These are phyloP conservation scores for Colletotrichum filicis DNA, from an alignment of 2,329 filamentous ascomycete species.

Conservation along the genomic window DNA sequence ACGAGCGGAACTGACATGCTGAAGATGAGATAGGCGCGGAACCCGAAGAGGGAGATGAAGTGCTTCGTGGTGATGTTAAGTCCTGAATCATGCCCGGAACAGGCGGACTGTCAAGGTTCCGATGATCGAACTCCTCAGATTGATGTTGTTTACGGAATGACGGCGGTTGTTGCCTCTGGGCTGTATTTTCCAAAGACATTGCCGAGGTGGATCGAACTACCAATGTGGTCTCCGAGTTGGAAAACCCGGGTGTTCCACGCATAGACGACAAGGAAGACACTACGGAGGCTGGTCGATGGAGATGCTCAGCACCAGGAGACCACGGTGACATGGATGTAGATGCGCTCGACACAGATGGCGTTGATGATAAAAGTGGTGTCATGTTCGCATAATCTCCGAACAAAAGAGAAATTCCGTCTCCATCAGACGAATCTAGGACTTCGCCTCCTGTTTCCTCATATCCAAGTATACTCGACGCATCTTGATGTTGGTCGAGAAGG, in stretches of 20 bases:
- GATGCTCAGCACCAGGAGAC: neutral
- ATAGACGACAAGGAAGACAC: neutral
- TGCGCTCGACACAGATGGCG: neutral
- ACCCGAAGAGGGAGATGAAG: neutral
- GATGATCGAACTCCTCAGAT: neutral
- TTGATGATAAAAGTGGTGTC: neutral
- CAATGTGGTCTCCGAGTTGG: neutral
- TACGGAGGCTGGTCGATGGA: neutral
- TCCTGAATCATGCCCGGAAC: neutral
- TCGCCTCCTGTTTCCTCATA: neutral
- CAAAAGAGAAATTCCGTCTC: neutral
- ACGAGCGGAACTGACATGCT: neutral
- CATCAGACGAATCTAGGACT: neutral
- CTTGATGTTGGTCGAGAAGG: neutral
- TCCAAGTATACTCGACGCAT: no score
- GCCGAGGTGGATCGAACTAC: neutral
- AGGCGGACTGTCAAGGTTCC: neutral
- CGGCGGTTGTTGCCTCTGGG: neutral
- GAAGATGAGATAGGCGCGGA: neutral
- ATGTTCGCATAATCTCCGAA: neutral
- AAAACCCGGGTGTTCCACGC: no score
- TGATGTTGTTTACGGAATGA: neutral
- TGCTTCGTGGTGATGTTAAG: neutral
- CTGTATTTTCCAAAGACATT: neutral
- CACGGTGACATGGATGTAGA: neutral